Evolutionary conservation across 495 filamentous ascomycete genomes (phyloP), one percentile per base, ranked within the genome.

Genomic region (Neurospora sublineolata): DNA sequence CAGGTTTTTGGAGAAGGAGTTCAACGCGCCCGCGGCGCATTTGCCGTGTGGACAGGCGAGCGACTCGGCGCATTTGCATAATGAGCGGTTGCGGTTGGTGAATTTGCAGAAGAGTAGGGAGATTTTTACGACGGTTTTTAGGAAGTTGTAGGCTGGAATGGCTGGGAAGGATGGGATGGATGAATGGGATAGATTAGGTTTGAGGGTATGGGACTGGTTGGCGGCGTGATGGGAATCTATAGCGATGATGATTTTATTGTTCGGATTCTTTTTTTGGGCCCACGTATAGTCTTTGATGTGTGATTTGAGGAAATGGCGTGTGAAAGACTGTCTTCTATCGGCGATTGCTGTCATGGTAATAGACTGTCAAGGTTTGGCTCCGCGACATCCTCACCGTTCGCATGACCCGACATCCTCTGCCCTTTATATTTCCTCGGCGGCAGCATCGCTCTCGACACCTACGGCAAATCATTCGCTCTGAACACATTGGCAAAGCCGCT

Each of bases 31-130:
- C 0, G 95, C 96, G 0, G 95, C 95, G 0, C 94, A 98, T 80
- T 78, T 99, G 46, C 96, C 95, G 0, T 97, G 94, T 77, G 95
- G 95, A 2, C 95, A 98, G 80, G 93, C 94, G 52, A 97, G 93
- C 77, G 95, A 99, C 78, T 87, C 88, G 69, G 95, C 94, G 36
- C 95, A 99, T 88, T 81, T 99, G 81, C 93, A 96, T 76, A 97
- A 98, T 79, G 95, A 99, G 85, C 83, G 96, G 70, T 80, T 98
- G 79, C 84, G 95, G 44, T 83, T 98, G 68, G 81, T 90, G 76
- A 99, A 99, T 79, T 79, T 99, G 77, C 90, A 92, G 72, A 97
- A 96, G 82, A 94, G 92, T 74, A 88, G 92, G 72, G 92, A 94
- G 79, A 97, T 99, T 42, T 97, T 99, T 75, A 88, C 90, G 70